Base-by-base conservation (phyloP, 306 rosid genomes). In the Rosa lucieae region DNA sequence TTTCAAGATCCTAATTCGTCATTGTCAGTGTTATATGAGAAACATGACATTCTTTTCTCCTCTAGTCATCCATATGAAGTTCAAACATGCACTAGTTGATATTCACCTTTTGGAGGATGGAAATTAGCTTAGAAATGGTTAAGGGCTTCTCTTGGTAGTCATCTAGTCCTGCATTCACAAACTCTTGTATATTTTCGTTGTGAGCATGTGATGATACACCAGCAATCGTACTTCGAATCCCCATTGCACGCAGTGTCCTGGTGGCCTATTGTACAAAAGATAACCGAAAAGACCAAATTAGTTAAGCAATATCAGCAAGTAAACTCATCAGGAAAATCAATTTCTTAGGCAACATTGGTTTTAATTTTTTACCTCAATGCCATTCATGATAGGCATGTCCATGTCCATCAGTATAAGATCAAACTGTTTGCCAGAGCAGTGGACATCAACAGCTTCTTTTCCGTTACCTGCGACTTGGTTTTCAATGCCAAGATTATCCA, bases 331-430 rank as follows among this genome's bases (percentile, higher is more conserved):
- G 13, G 8, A 32, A 47, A 3, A 15, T 18, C 13, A 15, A 23
- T 58, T 20, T 10, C 55, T 46, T 12, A 52, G 42, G 10, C 46
- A 10, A 56, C 42, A 20, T 8, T 67, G 10, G 48, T 15, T 20
- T 18, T 39, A 18, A 37, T 18, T 15, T 9, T 14, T 35, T 72
- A 76, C 98, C 96, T 94, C 88, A 70, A 92, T 83, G 77, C 98
- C 98, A 84, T 90, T 86, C 98, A 94, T 92, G 56, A 94, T 26
- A 42, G 98, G 97, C 98, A 94, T 94, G 17, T 94, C 98, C 83
- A 81, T 77, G 85, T 94, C 98, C 97, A 94, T 92, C 80, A 94
- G 86, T 85, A 94, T 92, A 10, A 94, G 94, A 82, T 92, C 94
- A 81, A 94, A 94, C 23, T 48, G 77, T 35, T 82, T 75, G 2